Conservation (phyloP, 2,329 filamentous ascomycete species). For the Pestalotiopsis sp. region DNA sequence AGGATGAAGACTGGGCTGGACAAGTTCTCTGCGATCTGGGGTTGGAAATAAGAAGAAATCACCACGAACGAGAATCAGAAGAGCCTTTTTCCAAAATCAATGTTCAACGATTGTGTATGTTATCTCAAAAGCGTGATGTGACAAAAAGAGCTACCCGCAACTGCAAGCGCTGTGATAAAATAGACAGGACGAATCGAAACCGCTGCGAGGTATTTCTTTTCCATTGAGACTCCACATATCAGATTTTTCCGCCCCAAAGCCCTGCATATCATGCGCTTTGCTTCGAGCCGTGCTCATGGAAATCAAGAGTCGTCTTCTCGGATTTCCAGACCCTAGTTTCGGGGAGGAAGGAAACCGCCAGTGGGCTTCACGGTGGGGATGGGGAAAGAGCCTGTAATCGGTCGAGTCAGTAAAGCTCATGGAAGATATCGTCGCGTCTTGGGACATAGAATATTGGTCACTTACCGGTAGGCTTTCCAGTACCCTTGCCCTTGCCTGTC, state of each 20-base stretch:
- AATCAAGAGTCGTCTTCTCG: not conserved
- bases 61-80: not conserved
- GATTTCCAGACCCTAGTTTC: not conserved
- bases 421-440: not conserved
- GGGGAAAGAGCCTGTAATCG: not conserved
- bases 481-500: not conserved
- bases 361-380: not conserved
- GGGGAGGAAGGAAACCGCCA: not conserved
- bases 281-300: not conserved
- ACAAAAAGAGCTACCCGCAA: not conserved
- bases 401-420: not conserved
- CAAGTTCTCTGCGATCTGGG: not conserved
- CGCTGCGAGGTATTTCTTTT: not conserved
- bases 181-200: not conserved
- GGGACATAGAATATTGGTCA: not conserved
- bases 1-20: not conserved
- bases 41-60: not conserved
- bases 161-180: not conserved
- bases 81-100: not conserved
- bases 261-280: not conserved
- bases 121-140: slow-evolving; percentile 1
- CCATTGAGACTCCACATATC: not conserved
- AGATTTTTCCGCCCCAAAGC: not conserved
- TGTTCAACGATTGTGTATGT: not conserved
- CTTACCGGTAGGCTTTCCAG: not conserved